These are phyloP conservation scores for Endocladia muricata DNA, from an alignment of 31 red algal genomes.

Conservation along the genomic window DNA sequence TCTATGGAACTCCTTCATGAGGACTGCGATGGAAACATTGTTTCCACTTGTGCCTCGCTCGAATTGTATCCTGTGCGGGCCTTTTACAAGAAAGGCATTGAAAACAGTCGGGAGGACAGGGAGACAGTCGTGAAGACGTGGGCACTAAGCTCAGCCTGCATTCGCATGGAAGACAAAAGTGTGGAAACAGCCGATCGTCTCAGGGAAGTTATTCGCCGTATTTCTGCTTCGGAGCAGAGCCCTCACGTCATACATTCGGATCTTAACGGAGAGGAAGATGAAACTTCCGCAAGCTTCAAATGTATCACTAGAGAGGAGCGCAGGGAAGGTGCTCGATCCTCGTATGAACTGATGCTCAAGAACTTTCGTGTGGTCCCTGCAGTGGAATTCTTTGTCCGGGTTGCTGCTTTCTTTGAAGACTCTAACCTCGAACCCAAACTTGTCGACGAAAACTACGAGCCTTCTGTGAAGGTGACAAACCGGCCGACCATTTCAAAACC, in stretches of 20 bases:
- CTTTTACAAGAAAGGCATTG: not conserved
- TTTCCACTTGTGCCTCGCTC: slow-evolving; percentile 5
- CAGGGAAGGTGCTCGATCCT: not conserved
- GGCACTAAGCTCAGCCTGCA: not conserved
- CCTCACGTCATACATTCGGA: too few relatives aligned
- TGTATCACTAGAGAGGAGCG: not conserved
- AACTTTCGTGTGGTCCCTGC: not conserved
- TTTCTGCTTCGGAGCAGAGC: too few relatives aligned
- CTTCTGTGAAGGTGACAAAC: not conserved
- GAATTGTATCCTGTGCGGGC: not conserved
- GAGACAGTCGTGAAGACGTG: not conserved
- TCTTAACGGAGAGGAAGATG: not conserved
- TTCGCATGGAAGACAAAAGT: not conserved
- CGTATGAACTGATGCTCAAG: not conserved
- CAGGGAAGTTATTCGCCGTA: not conserved
- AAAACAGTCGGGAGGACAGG: not conserved
- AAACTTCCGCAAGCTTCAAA: not conserved
- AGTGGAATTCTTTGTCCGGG: not conserved
- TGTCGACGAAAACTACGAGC: too few relatives aligned
- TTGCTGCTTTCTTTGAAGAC: not conserved
- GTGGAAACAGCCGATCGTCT: not conserved
- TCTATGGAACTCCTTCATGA: slow-evolving; percentile 20
- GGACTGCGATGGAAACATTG: not conserved
- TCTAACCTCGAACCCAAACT: too few relatives aligned
- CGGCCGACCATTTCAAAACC: not conserved